Evolutionary conservation across 139 green algal genomes (phyloP), one percentile per base, ranked within the genome.

Genomic region (Auxenochlorella pyrenoidosa): DNA sequence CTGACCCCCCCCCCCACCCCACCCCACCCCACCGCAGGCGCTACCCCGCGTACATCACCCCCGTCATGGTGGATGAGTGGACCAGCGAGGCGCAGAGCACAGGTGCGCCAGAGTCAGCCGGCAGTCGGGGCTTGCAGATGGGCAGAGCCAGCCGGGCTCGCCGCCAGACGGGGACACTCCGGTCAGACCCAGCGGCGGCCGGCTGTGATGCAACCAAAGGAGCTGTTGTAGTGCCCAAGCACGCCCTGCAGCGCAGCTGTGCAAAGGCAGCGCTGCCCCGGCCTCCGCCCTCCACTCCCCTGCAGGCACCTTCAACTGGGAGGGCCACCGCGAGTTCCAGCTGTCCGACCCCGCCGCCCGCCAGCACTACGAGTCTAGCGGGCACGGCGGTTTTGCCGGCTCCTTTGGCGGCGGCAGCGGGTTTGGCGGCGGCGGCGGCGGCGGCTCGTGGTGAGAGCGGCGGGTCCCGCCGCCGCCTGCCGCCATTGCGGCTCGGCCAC

Each of bases 31-130:
- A 65, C 79, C 87, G 85, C 90, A 86, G 71, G 43, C 68, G 40
- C 47, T 92, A 94, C 85, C 92, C 91, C 32, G 51, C 58, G 3
- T 94, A 88, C 84, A 83, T 94, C 71, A 88, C 84, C 13, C 41
- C 58, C 5, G 6, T 13, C 59, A 91, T 94, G 91, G 66, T 90
- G 24, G 72, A 90, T 59, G 30, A 32, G 32, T 93, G 88, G 91
- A 86, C 59, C 60, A 44, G 40, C 32, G 91, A 94, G 80, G 77
- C 90, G 32, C 44, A 78, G 21, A 54, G 75, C 41, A 86, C 75
- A 22, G 84, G 84, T 78, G 82, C n/a, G 79, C 21, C n/a, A n/a
- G n/a, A n/a, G n/a, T n/a, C n/a, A n/a, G n/a, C n/a, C n/a, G n/a
- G n/a, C n/a, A n/a, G n/a, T n/a, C n/a, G n/a, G n/a, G n/a, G n/a